Conservation (phyloP, 2,329 filamentous ascomycete genomes). For the Alternaria ethzedia region DNA sequence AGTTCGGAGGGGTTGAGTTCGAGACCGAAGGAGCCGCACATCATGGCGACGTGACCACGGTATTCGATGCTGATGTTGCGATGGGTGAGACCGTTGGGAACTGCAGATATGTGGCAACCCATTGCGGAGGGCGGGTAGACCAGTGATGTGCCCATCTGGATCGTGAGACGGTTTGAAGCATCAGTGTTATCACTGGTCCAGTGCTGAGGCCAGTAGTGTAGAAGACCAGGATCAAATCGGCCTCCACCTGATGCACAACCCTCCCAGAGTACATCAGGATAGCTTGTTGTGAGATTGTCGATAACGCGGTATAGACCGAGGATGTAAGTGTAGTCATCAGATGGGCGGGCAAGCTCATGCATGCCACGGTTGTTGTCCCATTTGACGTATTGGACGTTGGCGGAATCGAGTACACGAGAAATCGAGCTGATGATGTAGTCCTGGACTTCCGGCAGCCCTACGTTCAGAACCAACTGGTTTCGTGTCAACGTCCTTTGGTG, state of each 20-base stretch:
- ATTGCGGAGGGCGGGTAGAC: conserved; percentile 68
- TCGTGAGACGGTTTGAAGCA: conserved; percentile 64
- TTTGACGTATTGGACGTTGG: conserved; percentile 66
- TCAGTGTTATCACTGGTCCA: conserved; percentile 73
- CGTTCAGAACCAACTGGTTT: conserved; percentile 67
- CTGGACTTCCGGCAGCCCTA: conserved; percentile 67
- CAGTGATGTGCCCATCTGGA: conserved; percentile 69
- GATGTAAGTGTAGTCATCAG: conserved; percentile 65
- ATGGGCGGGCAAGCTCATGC: conserved; percentile 64
- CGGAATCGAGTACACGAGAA: conserved; percentile 60
- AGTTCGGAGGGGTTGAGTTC: conserved; percentile 66
- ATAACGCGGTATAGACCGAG: conserved; percentile 69
- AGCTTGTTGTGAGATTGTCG: conserved; percentile 63
- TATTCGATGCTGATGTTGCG: conserved; percentile 65
- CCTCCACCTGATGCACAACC: conserved; percentile 70
- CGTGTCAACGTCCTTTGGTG: conserved; percentile 64
- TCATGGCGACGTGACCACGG: conserved; percentile 70
- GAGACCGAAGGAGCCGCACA: conserved; percentile 71
- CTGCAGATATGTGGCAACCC: conserved; percentile 69
- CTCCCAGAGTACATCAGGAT: conserved; percentile 69
- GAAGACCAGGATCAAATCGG: conserved; percentile 67
- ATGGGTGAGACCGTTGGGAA: conserved; percentile 64
- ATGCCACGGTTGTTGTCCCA: conserved; percentile 73
- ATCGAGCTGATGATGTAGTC: conserved; percentile 66
- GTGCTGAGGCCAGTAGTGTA: conserved; percentile 70